These are phyloP conservation scores for Trichoderma pleuroti DNA, from an alignment of 2,329 filamentous ascomycete species.

Conservation along the genomic window DNA sequence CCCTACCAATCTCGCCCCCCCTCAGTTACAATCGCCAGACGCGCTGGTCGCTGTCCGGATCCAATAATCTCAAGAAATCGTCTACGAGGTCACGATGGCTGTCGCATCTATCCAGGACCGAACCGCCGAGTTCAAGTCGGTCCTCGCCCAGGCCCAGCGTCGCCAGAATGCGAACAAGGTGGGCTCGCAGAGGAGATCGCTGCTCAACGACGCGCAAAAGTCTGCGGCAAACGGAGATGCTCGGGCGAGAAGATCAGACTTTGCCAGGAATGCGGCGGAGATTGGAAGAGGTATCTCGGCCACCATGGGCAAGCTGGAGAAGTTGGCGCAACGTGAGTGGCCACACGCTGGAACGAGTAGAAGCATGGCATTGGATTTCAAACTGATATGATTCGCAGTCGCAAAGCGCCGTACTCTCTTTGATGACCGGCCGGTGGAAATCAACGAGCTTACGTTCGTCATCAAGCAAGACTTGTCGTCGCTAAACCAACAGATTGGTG, in stretches of 20 bases:
- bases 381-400: conserved; percentile 47
- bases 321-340: conserved; percentile 73
- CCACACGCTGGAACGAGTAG: no score
- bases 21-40: conserved; percentile 19
- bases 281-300: conserved; percentile 88
- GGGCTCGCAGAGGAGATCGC: conserved; percentile 73
- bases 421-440: conserved; percentile 93
- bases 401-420: conserved; percentile 97
- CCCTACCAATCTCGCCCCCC: neutral
- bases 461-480: conserved; percentile 94
- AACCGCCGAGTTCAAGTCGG: conserved; percentile 90
- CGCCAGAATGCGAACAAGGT: conserved; percentile 73
- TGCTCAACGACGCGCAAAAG: conserved; percentile 72
- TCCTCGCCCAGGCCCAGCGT: conserved; percentile 80
- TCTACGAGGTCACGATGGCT: conserved; percentile 45
- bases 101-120: conserved; percentile 88
- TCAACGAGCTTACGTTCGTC: conserved; percentile 93
- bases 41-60: conserved; percentile 36
- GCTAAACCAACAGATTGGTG: conserved; percentile 80
- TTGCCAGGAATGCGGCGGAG: conserved; percentile 84
- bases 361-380: neutral
- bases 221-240: conserved; percentile 54
- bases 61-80: conserved; percentile 18
- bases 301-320: conserved; percentile 93
- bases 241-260: conserved; percentile 72